Conservation (phyloP, 2,329 filamentous ascomycete species). For the Diaporthe vaccinii region DNA sequence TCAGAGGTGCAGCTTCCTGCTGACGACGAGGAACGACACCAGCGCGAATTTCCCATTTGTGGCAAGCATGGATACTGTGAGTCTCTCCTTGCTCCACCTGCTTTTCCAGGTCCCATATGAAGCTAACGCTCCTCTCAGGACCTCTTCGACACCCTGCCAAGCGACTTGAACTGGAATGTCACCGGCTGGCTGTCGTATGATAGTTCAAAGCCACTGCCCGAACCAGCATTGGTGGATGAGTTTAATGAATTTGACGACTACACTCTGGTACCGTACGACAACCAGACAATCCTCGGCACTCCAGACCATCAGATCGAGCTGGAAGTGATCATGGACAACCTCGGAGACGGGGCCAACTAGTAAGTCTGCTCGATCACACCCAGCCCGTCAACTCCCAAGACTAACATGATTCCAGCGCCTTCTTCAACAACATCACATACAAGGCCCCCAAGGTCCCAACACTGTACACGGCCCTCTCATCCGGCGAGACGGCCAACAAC, state of each 20-base stretch:
- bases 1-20: constrained; percentile 74
- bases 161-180: constrained; percentile 76
- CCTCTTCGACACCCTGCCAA: constrained; percentile 78
- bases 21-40: constrained; percentile 74
- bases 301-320: constrained; percentile 76
- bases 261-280: constrained; percentile 77
- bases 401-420: constrained; percentile 56
- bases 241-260: constrained; percentile 79
- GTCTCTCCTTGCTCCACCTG: neutral
- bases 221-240: constrained; percentile 62
- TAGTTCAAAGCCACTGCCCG: constrained; percentile 57
- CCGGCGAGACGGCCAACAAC: constrained; percentile 70
- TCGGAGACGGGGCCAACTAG: constrained; percentile 78
- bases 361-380: constrained; percentile 49
- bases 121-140: constrained; percentile 55
- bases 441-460: constrained; percentile 81
- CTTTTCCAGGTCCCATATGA: constrained; percentile 33
- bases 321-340: constrained; percentile 75
- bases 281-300: constrained; percentile 68
- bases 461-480: constrained; percentile 80
- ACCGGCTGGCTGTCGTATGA: constrained; percentile 76
- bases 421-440: constrained; percentile 86
- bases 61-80: constrained; percentile 72
- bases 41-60: constrained; percentile 76
- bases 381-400: neutral